phyloP scores from a whole-genome alignment of 371 early-diverging fungal genomes.

The Mucor sp. region DNA sequence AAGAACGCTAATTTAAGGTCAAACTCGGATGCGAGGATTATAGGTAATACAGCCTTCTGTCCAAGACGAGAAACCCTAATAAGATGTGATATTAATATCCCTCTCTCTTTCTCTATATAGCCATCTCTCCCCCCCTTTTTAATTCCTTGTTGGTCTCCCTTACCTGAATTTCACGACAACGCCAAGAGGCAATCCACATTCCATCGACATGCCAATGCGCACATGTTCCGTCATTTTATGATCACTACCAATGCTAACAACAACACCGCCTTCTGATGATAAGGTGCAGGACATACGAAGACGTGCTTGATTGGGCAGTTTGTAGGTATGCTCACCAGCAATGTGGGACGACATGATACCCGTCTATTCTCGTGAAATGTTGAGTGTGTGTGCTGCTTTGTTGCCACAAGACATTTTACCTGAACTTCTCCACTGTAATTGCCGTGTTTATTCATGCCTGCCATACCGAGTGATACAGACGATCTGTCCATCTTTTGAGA shows the following conservation, averaged over 20 bases:
- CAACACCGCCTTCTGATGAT: conserved; percentile 57
- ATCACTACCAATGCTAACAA: conserved; percentile 60
- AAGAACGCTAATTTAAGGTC: conserved; percentile 70
- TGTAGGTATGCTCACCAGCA: conserved; percentile 48
- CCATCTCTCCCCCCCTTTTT: not conserved
- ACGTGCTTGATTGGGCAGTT: conserved; percentile 35
- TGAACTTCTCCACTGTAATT: conserved; percentile 63
- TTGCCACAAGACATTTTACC: conserved; percentile 25
- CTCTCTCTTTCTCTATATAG: not conserved
- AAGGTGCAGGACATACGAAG: conserved; percentile 41
- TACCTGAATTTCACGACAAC: conserved; percentile 74
- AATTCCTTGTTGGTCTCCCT: conserved; percentile 10
- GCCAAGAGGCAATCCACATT: conserved; percentile 74
- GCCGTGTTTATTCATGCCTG: conserved; percentile 48
- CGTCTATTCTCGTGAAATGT: conserved; percentile 26
- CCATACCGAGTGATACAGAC: conserved; percentile 64
- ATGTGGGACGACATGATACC: conserved; percentile 55
- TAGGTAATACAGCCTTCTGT: conserved; percentile 82
- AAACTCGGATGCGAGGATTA: conserved; percentile 73
- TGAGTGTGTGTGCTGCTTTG: not conserved
- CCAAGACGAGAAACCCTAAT: conserved; percentile 79
- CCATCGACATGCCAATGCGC: conserved; percentile 75
- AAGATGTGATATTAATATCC: not conserved
- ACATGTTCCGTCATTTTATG: conserved; percentile 67
- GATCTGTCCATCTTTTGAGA: conserved; percentile 58